Base-by-base conservation (phyloP, 2,329 filamentous ascomycete species). In the Trichoderma sp. region DNA sequence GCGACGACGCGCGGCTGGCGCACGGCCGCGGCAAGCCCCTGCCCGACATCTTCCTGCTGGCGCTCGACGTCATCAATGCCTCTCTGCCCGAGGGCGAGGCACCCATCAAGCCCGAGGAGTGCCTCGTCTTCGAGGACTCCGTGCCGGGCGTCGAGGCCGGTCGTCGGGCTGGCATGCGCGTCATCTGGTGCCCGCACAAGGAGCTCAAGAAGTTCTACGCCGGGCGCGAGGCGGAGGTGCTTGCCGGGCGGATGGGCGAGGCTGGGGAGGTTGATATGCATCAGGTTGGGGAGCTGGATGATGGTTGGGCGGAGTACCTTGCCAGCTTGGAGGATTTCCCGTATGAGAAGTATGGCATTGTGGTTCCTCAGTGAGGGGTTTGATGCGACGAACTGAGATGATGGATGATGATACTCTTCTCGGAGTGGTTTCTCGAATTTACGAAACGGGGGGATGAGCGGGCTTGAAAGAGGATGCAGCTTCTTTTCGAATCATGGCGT, bases 101-200 rank as follows among this genome's bases (percentile, higher is more conserved):
- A 69, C 79, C 85, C 66, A 89, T 99, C 68, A 82, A 75, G 62
- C 92, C 93, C 0, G 90, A 91, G 70, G 94, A 98, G 77, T 98
- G 95, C 74, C 82, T 99, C 17, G 95, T 98, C 0, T 98, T 99
- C 72, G 95, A 99, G 78, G 95, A 99, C 77, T 92, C 90, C 52
- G 93, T 98, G 1, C 92, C 93, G 0, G 95, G 95, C 4, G 92
- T 97, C 3, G 95, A 99, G 78, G 88, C 92, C 2, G 95, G 93
- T 5, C 83, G 95, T 61, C 86, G 95, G 69, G 95, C 95, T 0
- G 94, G 94, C 0, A 98, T 98, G 94, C 88, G 94, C 69, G 93
- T 96, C 14, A 83, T 97, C 1, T 99, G 95, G 95, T 90, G 88
- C 71, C 95, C 95, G 26, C 93, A 98, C 78, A 86, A 88, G 1